These are phyloP conservation scores for Ustilago curta DNA, from an alignment of 1,284 basidiomycete species.

Conservation along the genomic window DNA sequence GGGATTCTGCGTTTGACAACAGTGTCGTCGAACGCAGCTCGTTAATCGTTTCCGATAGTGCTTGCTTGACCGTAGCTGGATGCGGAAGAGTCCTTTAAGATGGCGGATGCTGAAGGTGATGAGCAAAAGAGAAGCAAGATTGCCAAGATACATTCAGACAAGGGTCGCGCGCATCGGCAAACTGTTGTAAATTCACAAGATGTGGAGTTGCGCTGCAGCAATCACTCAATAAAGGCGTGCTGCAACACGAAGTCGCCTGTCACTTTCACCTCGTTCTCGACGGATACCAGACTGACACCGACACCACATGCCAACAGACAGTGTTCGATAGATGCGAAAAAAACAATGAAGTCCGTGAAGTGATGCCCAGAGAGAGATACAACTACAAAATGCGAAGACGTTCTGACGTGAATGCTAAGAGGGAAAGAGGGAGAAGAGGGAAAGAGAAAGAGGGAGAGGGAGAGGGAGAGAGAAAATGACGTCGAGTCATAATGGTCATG, in stretches of 20 bases:
- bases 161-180: constrained; percentile 9
- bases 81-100: not conserved
- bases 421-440: no score
- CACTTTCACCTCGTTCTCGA: no score
- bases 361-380: constrained; percentile 29
- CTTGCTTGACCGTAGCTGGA: no score
- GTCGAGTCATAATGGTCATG: constrained; percentile 5
- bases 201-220: constrained; percentile 11
- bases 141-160: not conserved
- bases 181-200: not conserved
- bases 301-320: not conserved
- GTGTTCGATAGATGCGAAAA: not conserved
- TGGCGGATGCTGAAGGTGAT: constrained; percentile 13
- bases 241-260: no score
- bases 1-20: not conserved
- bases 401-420: constrained; percentile 8
- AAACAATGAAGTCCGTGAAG: constrained; percentile 17
- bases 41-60: no score
- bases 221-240: no score
- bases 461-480: not conserved
- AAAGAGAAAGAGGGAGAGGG: no score
- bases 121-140: no score
- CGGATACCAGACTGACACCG: not conserved
- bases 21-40: no score
- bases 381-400: constrained; percentile 19